Evolutionary conservation across 225 moss, liverwort and hornwort genomes (phyloP).

Genomic region (Rhytidiadelphus loreus): DNA sequence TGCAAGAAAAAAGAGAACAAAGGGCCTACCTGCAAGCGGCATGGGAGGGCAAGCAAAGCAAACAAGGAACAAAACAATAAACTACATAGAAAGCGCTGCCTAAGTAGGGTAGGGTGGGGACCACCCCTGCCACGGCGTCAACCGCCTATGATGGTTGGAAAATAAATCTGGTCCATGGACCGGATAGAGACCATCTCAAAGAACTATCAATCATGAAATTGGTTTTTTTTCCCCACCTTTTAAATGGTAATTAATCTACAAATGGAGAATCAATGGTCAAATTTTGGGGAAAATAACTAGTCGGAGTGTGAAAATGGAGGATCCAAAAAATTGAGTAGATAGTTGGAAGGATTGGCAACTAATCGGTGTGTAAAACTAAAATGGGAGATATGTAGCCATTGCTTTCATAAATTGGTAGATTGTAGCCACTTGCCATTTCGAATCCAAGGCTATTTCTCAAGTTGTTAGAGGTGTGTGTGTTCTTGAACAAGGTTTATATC

Average conservation of each 20-base stretch:
- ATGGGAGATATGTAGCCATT: background rate
- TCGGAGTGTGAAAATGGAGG: background rate
- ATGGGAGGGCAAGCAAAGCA: too few relatives aligned
- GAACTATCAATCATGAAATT: too few relatives aligned
- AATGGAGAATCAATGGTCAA: accelerated
- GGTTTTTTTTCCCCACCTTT: background rate
- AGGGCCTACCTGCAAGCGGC: too few relatives aligned
- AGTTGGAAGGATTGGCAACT: accelerated
- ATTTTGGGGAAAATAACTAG: background rate
- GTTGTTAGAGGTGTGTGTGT: background rate
- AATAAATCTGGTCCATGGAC: too few relatives aligned
- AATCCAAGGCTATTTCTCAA: background rate
- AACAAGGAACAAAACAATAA: too few relatives aligned
- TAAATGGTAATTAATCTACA: background rate
- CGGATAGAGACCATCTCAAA: too few relatives aligned
- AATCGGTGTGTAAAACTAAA: background rate
- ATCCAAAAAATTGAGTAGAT: too few relatives aligned
- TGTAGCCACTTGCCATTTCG: accelerated
- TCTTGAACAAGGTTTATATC: background rate
- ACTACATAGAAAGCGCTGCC: too few relatives aligned
- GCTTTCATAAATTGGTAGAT: background rate
- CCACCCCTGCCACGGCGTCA: too few relatives aligned
- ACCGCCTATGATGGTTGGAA: too few relatives aligned
- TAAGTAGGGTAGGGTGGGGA: too few relatives aligned
- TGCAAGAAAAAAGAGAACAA: too few relatives aligned